Evolutionary conservation across 495 filamentous ascomycete species (phyloP).

Genomic region (Penicillium pancosmium): DNA sequence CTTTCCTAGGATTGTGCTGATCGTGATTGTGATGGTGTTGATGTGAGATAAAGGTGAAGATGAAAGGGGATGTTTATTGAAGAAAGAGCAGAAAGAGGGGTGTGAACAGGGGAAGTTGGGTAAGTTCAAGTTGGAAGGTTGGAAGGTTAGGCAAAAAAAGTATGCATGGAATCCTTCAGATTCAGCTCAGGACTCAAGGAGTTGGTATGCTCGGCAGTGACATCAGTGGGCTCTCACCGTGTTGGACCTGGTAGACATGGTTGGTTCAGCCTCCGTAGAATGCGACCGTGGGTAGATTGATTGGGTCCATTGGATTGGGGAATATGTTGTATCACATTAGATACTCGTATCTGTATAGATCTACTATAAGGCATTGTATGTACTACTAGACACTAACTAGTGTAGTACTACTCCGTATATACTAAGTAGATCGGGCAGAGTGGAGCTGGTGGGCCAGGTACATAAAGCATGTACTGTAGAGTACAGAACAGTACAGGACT

Average conservation of each 20-base stretch:
- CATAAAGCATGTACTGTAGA: too few relatives aligned
- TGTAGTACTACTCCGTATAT: background rate
- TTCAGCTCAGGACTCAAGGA: background rate
- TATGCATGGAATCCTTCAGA: too few relatives aligned
- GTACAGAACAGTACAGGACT: background rate
- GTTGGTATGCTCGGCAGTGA: constrained; percentile 10
- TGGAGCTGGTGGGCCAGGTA: background rate
- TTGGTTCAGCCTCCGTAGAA: constrained; percentile 9
- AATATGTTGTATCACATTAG: background rate
- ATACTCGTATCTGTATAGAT: background rate
- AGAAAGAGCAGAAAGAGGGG: background rate
- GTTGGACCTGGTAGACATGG: background rate
- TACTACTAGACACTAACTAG: background rate
- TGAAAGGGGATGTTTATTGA: background rate
- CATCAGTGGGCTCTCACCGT: constrained; percentile 13
- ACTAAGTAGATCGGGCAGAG: background rate
- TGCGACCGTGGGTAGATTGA: constrained; percentile 2
- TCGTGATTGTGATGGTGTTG: too few relatives aligned
- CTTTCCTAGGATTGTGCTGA: background rate
- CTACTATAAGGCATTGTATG: too few relatives aligned
- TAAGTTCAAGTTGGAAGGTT: background rate
- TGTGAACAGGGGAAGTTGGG: background rate
- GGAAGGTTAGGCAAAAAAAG: background rate
- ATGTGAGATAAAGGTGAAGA: background rate
- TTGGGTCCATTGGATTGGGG: background rate